A percentile compares a stretch with the other conserved stretches of the same genome.
Conservation (phyloP, 176 grass and related monocot genomes). For the Cocos nucifera region DNA sequence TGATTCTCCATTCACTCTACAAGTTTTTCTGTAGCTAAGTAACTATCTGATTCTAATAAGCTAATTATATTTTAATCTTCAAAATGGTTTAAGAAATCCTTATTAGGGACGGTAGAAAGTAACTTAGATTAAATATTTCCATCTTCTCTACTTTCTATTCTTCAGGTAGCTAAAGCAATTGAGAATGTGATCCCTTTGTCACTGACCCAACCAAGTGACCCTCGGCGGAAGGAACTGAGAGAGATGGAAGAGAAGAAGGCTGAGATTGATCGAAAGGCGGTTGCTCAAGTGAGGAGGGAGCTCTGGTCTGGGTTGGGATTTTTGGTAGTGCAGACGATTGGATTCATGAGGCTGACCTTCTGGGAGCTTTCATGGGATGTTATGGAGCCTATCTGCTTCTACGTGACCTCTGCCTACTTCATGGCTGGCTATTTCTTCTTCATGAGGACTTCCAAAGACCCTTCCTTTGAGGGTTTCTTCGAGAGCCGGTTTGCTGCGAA, state of each 20-base stretch:
- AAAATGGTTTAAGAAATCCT: no score
- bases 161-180: conserved; percentile 68
- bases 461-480: conserved; percentile 87
- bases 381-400: conserved; percentile 99
- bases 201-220: background rate
- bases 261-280: conserved; percentile 40
- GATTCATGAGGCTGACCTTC: conserved; percentile 86
- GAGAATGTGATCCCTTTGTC: conserved; percentile 38
- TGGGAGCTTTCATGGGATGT: conserved; percentile 99
- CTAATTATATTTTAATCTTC: no score
- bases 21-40: no score
- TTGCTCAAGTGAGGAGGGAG: conserved; percentile 39
- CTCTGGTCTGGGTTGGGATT: conserved; percentile 64
- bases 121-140: conserved; percentile 25
- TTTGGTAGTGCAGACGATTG: conserved; percentile 54
- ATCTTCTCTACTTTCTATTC: conserved; percentile 7
- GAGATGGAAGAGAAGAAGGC: conserved; percentile 58
- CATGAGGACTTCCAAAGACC: conserved; percentile 77
- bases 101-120: no score
- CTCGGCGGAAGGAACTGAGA: conserved; percentile 34
- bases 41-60: no score
- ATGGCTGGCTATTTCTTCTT: conserved; percentile 90
- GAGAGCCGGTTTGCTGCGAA: conserved; percentile 42
- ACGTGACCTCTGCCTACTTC: conserved; percentile 77
- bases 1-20: no score